phyloP scores from a whole-genome alignment of 805 yeast genomes.

The Candida koratica region DNA sequence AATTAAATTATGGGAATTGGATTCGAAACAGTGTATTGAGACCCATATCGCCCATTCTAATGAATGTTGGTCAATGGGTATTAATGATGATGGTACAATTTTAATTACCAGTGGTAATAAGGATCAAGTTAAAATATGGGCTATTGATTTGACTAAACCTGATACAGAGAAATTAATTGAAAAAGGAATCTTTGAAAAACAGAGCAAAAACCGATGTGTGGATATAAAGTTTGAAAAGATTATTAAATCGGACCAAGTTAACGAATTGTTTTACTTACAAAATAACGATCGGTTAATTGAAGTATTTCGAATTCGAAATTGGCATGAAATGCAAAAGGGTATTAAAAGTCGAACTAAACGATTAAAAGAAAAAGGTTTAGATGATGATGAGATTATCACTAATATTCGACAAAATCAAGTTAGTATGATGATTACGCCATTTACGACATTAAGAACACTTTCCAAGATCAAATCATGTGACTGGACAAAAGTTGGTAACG shows the following conservation, averaged over 20 bases:
- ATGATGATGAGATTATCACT: slow-evolving; percentile 50
- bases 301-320: slow-evolving; percentile 68
- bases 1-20: slow-evolving; percentile 89
- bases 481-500: slow-evolving; percentile 54
- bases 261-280: slow-evolving; percentile 61
- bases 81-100: slow-evolving; percentile 38
- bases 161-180: slow-evolving; percentile 50
- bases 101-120: slow-evolving; percentile 74
- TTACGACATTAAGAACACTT: slow-evolving; percentile 59
- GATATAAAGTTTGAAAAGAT: slow-evolving; percentile 48
- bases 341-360: slow-evolving; percentile 73
- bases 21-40: slow-evolving; percentile 84
- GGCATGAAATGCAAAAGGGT: slow-evolving; percentile 76
- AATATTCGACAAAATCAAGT: slow-evolving; percentile 44
- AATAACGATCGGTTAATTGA: slow-evolving; percentile 81
- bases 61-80: slow-evolving; percentile 85
- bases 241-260: slow-evolving; percentile 25
- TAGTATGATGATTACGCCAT: slow-evolving; percentile 62
- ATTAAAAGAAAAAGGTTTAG: slow-evolving; percentile 63
- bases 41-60: slow-evolving; percentile 92
- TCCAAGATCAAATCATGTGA: slow-evolving; percentile 61
- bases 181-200: slow-evolving; percentile 68
- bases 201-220: slow-evolving; percentile 67
- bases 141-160: slow-evolving; percentile 49
- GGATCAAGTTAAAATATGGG: slow-evolving; percentile 82